Conservation (phyloP, 768 basidiomycete genomes). For the Kwoniella sp. region DNA sequence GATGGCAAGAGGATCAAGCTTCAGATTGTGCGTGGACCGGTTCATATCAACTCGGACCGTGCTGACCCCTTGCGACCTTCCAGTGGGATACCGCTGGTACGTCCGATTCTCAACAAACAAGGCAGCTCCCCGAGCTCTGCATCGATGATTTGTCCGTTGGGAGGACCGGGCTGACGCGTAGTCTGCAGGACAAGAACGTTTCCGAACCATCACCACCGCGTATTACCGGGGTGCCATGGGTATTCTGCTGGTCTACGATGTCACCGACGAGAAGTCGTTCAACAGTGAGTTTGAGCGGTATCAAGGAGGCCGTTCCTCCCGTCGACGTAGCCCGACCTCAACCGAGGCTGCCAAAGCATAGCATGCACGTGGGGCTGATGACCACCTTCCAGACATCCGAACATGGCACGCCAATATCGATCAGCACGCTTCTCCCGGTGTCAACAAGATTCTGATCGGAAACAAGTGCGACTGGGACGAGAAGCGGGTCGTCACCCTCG, state of each 20-base stretch:
- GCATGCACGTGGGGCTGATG: not conserved
- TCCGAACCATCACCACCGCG: slow-evolving; percentile 95
- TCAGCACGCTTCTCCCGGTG: slow-evolving; percentile 96
- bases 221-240: slow-evolving; percentile 99
- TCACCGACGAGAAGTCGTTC: slow-evolving; percentile 90
- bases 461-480: slow-evolving; percentile 99
- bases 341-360: too few relatives aligned
- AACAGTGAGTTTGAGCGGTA: slow-evolving; percentile 88
- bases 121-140: too few relatives aligned
- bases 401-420: slow-evolving; percentile 98
- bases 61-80: too few relatives aligned
- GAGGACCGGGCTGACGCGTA: too few relatives aligned
- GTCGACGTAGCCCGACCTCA: too few relatives aligned
- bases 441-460: slow-evolving; percentile 98
- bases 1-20: slow-evolving; percentile 97
- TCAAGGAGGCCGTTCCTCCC: too few relatives aligned
- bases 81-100: slow-evolving; percentile 93
- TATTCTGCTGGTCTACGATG: slow-evolving; percentile 92
- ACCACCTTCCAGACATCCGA: slow-evolving; percentile 69
- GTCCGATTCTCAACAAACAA: not conserved
- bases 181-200: slow-evolving; percentile 92
- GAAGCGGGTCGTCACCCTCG: slow-evolving; percentile 84
- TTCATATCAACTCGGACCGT: not conserved
- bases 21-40: slow-evolving; percentile 72
- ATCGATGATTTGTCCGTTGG: too few relatives aligned